These are phyloP conservation scores for Ganoderma lingzhi DNA, from an alignment of 1,284 basidiomycete genomes.

Conservation along the genomic window DNA sequence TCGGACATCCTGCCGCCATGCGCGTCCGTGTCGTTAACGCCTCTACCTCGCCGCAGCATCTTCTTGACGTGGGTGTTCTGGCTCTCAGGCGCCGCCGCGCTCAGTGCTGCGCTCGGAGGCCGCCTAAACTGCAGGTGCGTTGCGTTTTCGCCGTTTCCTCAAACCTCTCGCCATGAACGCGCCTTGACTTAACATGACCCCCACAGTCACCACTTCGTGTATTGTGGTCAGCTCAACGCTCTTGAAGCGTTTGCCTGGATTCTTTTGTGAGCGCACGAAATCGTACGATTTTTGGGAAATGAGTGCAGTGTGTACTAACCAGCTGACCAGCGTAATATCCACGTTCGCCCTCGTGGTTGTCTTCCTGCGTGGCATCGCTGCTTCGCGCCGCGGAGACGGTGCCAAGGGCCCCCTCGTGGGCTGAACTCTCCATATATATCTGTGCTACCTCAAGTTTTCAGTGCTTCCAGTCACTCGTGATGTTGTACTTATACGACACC, in stretches of 20 bases:
- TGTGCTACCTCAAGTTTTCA: neutral
- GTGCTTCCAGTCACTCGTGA: neutral
- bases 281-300: neutral
- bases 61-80: slow-evolving; percentile 63
- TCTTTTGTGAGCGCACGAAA: slow-evolving; percentile 38
- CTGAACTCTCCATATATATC: neutral
- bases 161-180: neutral
- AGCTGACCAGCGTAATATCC: slow-evolving; percentile 38
- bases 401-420: slow-evolving; percentile 36
- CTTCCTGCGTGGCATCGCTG: slow-evolving; percentile 39
- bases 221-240: slow-evolving; percentile 55
- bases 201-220: slow-evolving; percentile 51
- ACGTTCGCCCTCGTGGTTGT: slow-evolving; percentile 42
- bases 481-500: neutral
- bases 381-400: slow-evolving; percentile 43
- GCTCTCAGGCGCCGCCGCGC: slow-evolving; percentile 56
- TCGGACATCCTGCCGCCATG: no score
- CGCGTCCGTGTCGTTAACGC: neutral
- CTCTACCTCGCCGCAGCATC: slow-evolving; percentile 48
- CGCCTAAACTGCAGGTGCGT: slow-evolving; percentile 72
- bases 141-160: neutral
- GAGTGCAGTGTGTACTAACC: neutral
- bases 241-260: slow-evolving; percentile 47
- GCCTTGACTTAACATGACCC: slow-evolving; percentile 31
- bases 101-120: slow-evolving; percentile 71